Conservation (phyloP, 2,329 filamentous ascomycete species). For the Ophiostoma sp. region DNA sequence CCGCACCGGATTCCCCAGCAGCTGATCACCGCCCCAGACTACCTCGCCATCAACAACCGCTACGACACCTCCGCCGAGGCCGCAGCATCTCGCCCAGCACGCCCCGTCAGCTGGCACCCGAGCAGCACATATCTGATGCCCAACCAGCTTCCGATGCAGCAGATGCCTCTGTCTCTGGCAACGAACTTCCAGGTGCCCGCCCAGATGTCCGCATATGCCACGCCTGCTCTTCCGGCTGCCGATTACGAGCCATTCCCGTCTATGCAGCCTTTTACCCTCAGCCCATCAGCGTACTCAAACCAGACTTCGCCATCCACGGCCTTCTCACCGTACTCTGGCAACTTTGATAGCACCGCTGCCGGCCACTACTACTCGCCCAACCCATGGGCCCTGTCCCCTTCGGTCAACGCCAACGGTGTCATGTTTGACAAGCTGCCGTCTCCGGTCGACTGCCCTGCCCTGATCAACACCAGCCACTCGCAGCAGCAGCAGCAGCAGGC, state of each 20-base stretch:
- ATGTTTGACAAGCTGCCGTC: constrained; percentile 31
- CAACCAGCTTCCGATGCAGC: constrained; percentile 33
- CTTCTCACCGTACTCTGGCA: constrained; percentile 52
- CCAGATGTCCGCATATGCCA: constrained; percentile 11
- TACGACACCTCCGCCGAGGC: constrained; percentile 9
- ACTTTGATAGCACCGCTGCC: constrained; percentile 36
- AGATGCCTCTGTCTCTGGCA: constrained; percentile 33
- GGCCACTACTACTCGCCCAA: constrained; percentile 44
- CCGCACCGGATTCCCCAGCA: constrained; percentile 13
- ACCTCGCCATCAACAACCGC: constrained; percentile 3
- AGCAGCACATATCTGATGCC: constrained; percentile 50
- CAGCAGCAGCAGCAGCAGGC: constrained; percentile 9
- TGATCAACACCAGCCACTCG: constrained; percentile 17
- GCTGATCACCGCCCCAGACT: constrained; percentile 14
- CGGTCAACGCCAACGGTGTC: constrained; percentile 24
- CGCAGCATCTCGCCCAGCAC: constrained; percentile 38
- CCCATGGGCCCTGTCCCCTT: constrained; percentile 39
- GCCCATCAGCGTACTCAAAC: constrained; percentile 56
- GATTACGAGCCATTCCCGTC: constrained; percentile 42
- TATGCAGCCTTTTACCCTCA: constrained; percentile 51
- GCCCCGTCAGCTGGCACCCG: constrained; percentile 77
- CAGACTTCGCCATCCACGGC: constrained; percentile 57
- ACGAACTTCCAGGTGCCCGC: constrained; percentile 21
- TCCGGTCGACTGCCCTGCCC: constrained; percentile 29
- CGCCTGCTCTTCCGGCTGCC: background rate